Conservation (phyloP, 805 yeast species). For the Priceomyces haplophilus region DNA sequence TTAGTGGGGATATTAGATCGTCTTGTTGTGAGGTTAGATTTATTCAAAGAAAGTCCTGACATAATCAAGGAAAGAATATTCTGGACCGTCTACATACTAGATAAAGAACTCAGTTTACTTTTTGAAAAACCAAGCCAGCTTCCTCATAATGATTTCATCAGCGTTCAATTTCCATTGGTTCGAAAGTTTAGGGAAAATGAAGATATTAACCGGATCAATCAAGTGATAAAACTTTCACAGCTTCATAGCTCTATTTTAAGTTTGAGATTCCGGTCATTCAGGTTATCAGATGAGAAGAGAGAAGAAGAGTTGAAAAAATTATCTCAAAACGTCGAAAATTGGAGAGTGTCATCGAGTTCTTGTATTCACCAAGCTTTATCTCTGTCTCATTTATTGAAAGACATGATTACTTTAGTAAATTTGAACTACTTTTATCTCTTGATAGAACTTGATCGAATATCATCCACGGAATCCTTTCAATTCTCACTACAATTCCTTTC, state of each 20-base stretch:
- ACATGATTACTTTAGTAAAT: conserved; percentile 32
- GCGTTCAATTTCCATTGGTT: conserved; percentile 13
- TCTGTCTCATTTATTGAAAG: conserved; percentile 27
- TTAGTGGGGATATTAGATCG: conserved; percentile 34
- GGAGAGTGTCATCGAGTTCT: conserved; percentile 33
- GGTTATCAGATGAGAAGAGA: background rate
- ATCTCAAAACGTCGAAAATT: conserved; percentile 34
- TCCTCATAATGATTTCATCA: conserved; percentile 23
- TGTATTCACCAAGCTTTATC: conserved; percentile 25
- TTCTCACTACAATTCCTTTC: conserved; percentile 41
- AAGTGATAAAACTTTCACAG: conserved; percentile 22
- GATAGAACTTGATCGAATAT: conserved; percentile 40
- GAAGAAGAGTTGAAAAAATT: conserved; percentile 11
- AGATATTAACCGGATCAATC: conserved; percentile 15
- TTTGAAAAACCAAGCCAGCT: conserved; percentile 34
- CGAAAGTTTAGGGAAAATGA: conserved; percentile 21
- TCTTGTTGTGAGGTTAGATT: conserved; percentile 19
- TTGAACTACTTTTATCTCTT: conserved; percentile 38
- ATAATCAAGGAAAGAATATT: conserved; percentile 20
- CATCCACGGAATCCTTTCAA: conserved; percentile 36
- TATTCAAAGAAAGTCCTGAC: conserved; percentile 13
- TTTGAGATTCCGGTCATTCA: conserved; percentile 9
- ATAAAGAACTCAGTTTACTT: conserved; percentile 36
- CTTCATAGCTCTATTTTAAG: conserved; percentile 25
- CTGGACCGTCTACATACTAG: conserved; percentile 39